phyloP scores from a whole-genome alignment of 345 rosid species.

The Brassica rapa region DNA sequence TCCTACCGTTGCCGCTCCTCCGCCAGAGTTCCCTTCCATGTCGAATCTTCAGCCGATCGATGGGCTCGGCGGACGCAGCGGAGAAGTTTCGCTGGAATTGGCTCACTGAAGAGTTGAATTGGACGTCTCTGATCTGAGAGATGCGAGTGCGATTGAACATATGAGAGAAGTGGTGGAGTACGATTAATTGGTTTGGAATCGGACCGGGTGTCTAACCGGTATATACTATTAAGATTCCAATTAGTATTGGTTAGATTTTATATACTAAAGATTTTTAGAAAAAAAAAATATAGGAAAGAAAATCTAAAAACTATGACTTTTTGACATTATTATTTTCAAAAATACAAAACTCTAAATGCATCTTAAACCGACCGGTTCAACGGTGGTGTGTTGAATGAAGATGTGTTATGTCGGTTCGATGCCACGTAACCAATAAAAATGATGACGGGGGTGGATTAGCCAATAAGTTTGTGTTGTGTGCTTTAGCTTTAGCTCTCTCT shows the following conservation, averaged over 20 bases:
- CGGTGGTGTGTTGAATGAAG: background rate
- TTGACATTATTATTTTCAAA: no score
- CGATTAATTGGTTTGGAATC: conserved; percentile 18
- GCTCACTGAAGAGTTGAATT: conserved; percentile 34
- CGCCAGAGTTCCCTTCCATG: conserved; percentile 66
- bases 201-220: conserved; percentile 28
- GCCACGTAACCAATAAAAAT: background rate
- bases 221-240: background rate
- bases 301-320: background rate
- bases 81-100: background rate
- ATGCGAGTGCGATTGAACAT: conserved; percentile 30
- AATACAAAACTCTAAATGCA: background rate
- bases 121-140: conserved; percentile 42
- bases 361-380: background rate
- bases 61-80: conserved; percentile 2
- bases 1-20: conserved; percentile 30
- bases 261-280: background rate
- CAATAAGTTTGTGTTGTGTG: background rate
- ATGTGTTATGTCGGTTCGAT: background rate
- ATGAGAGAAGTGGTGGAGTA: conserved; percentile 5
- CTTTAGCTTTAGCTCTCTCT: background rate
- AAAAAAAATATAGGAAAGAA: background rate
- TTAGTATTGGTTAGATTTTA: background rate
- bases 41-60: conserved; percentile 7
- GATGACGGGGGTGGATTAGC: background rate